Conservation (phyloP, 495 filamentous ascomycete genomes). For the Aspergillus homomorphus region DNA sequence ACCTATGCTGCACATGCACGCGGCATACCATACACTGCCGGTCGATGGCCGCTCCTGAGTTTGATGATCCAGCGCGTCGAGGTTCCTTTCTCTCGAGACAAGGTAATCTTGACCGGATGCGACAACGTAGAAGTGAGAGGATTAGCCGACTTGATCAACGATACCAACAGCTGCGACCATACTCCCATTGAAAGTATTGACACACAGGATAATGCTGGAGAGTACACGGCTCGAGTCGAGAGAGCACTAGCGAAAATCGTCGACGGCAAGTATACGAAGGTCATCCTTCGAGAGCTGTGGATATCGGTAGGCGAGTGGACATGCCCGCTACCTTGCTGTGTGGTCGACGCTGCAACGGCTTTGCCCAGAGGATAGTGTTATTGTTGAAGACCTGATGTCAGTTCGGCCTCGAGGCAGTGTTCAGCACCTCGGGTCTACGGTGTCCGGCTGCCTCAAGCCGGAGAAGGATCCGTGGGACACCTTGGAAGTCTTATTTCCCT, state of each 20-base stretch:
- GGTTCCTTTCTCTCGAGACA: conserved; percentile 2
- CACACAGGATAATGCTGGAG: conserved; percentile 3
- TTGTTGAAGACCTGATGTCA: conserved; percentile 20
- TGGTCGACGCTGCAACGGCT: conserved; percentile 17
- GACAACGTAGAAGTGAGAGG: conserved; percentile 8
- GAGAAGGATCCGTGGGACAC: conserved; percentile 20
- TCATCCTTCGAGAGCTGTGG: conserved; percentile 16
- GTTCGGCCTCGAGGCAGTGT: conserved; percentile 16
- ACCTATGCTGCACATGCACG: conserved; percentile 17
- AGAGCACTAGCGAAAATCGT: conserved; percentile 12
- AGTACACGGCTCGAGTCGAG: conserved; percentile 11
- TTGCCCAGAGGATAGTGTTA: conserved; percentile 4
- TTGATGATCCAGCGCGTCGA: conserved; percentile 14
- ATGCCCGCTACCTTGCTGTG: conserved; percentile 17
- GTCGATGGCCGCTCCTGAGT: conserved; percentile 15
- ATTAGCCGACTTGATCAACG: neutral
- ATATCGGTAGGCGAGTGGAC: conserved; percentile 9
- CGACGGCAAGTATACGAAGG: conserved; percentile 15
- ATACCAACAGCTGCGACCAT: neutral
- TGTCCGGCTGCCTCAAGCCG: conserved; percentile 12
- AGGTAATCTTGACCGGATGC: conserved; percentile 8
- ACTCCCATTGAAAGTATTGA: neutral
- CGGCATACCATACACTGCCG: conserved; percentile 8
- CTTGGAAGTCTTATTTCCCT: conserved; percentile 17
- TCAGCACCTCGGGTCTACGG: conserved; percentile 22